Base-by-base conservation (phyloP, 2,329 filamentous ascomycete genomes). In the Fusarium sp. region DNA sequence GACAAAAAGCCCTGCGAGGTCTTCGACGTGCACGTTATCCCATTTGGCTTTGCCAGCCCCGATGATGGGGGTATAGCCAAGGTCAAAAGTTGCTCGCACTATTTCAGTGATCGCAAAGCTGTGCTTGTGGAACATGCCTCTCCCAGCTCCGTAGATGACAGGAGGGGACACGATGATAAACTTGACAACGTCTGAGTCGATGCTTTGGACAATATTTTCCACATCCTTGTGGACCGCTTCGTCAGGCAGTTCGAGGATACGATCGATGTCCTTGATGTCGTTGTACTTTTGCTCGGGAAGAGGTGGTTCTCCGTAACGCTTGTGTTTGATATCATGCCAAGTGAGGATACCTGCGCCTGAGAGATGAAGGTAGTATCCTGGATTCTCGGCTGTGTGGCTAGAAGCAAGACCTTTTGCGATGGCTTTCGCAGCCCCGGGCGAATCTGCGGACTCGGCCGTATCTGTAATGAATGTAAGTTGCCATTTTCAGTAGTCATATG, bases 201-300 rank as follows among this genome's bases (percentile, higher is more conserved):
- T 77, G 0, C 69, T 80, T 30, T 83, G 79, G n/a, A 93, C 85
- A 26, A 92, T 83, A 75, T 89, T 86, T 77, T 95, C 92, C 6
- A 93, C 86, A 72, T 89, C 82, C 15, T 90, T 86, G 78, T 94
- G 91, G 26, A 83, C 74, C 11, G 84, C 89, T 1, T 78, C 73
- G 72, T 89, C 85, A 0, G 89, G 89, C 1, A 91, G 72, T 12
- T 74, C 82, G 2, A 86, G 80, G 36, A 91, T 80, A 44, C 85
- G 84, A 13, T 81, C 78, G 37, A 92, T 83, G 51, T 84, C 85
- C 11, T 85, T 81, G 70, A 87, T 82, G 69, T 92, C 90, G 72
- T 89, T 80, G 77, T 89, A 91, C 52, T 68, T 78, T 70, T 85
- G 77, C 49, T 82, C 81, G 6, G 80, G 77, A 30, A 81, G 57